Base-by-base conservation (phyloP, 1,139 yeast species). In the Sugiyamaella xylanicola region DNA sequence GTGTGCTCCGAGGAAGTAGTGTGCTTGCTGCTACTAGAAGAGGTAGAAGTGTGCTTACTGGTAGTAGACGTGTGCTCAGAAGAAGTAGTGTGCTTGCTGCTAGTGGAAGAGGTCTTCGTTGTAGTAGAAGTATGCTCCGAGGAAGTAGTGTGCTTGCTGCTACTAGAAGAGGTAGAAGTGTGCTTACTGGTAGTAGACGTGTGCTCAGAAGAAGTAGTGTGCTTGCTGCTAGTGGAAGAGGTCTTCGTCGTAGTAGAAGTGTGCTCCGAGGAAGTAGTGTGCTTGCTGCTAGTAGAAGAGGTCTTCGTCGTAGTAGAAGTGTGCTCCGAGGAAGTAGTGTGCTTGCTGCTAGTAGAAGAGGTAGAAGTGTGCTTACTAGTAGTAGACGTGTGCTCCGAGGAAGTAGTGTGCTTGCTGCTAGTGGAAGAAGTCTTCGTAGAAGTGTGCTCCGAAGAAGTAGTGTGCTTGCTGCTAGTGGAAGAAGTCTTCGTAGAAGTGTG, bases 401-500 rank as follows among this genome's bases (percentile, higher is more conserved):
- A n/a, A 39, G 42, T 39, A 39, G 22, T 39, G 22, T 16, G 22
- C 42, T 39, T 39, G 9, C 20, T 7, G 7, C 20, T 39, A 39
- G 42, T 39, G 5, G 42, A 17, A 39, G 40, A 5, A 13, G n/a
- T 36, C 17, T 7, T 36, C 17, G 40, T 36, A 25, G 20, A 8
- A 8, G 20, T 17, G 42, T 16, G 22, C 22, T 39, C 7, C 13
- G 22, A 4, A 8, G 42, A 17, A 16, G 21, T 16, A 39, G 37
- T 39, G 17, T 13, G 17, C 40, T 36, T 36, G n/a, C 17, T 36
- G 13, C 17, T 36, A 19, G 42, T 39, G 8, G 42, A 39, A n/a
- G 42, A 15, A n/a, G 42, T 39, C 35, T 42, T 42, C 20, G 46
- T 42, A 20, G 44, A 19, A 9, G 40, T 36, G n/a, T n/a, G n/a